phyloP scores from a whole-genome alignment of 1,284 basidiomycete species.

The Ceratobasidium sp. region DNA sequence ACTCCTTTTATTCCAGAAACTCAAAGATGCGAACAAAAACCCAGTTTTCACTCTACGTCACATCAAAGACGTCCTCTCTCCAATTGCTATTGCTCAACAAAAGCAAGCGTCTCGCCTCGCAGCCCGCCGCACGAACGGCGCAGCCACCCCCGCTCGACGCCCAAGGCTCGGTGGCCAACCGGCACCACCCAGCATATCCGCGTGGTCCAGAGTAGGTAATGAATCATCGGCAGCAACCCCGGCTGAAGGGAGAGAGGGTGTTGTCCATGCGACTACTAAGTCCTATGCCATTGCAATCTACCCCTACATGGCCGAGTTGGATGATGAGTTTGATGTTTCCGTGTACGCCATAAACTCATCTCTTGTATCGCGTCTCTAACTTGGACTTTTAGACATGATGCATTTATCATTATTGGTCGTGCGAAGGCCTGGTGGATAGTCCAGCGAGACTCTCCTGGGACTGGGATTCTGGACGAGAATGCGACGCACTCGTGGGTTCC shows the following conservation, averaged over 20 bases:
- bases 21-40: constrained; percentile 97
- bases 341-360: constrained; percentile 73
- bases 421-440: constrained; percentile 99
- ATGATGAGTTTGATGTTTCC: constrained; percentile 97
- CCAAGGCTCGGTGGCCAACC: constrained; percentile 14
- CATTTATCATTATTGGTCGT: constrained; percentile 93
- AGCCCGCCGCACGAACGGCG: constrained; percentile 14
- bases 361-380: background rate
- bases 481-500: constrained; percentile 89
- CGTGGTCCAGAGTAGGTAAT: constrained; percentile 32
- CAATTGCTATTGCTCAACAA: constrained; percentile 93
- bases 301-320: constrained; percentile 95
- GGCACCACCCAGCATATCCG: constrained; percentile 44
- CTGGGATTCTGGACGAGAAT: constrained; percentile 82
- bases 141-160: background rate
- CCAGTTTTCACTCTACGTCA: constrained; percentile 99
- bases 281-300: constrained; percentile 93
- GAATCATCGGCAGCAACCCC: constrained; percentile 27
- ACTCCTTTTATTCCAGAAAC: constrained; percentile 93
- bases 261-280: constrained; percentile 68
- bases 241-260: constrained; percentile 47
- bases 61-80: constrained; percentile 97
- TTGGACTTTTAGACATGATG: constrained; percentile 73
- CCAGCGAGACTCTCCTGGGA: constrained; percentile 90
- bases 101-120: constrained; percentile 82